phyloP scores from a whole-genome alignment of 1,284 basidiomycete genomes.

The Wallemia ichthyophaga region DNA sequence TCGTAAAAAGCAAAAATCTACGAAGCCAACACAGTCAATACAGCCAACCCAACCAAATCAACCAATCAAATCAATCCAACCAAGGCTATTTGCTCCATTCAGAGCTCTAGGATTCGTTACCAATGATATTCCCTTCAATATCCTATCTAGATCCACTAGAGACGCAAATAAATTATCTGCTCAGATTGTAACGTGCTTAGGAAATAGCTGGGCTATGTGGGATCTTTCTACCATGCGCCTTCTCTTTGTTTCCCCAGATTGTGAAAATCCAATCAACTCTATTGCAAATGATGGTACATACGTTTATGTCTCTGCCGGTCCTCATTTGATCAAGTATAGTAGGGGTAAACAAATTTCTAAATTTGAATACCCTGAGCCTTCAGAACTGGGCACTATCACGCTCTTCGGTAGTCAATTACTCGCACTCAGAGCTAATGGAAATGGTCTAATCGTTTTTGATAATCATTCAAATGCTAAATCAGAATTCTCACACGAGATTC shows the following conservation, averaged over 20 bases:
- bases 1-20: no score
- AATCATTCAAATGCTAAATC: conserved; percentile 24
- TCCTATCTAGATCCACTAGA: conserved; percentile 63
- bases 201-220: conserved; percentile 83
- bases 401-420: conserved; percentile 54
- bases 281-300: conserved; percentile 58
- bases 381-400: conserved; percentile 28
- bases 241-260: conserved; percentile 68
- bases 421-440: conserved; percentile 47
- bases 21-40: no score
- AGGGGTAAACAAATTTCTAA: conserved; percentile 30
- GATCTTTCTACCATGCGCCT: conserved; percentile 75
- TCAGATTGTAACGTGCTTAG: conserved; percentile 62
- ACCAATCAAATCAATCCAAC: conserved; percentile 1
- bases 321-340: conserved; percentile 40
- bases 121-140: conserved; percentile 62
- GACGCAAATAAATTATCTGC: conserved; percentile 27
- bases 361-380: conserved; percentile 6
- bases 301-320: conserved; percentile 49
- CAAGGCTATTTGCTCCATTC: conserved; percentile 62
- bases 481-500: conserved; percentile 32
- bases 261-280: conserved; percentile 36
- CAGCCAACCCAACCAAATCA: no score
- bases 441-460: conserved; percentile 54
- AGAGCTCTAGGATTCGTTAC: conserved; percentile 75